phyloP scores from a whole-genome alignment of 2,329 filamentous ascomycete genomes.

The Passalora sequoiae region DNA sequence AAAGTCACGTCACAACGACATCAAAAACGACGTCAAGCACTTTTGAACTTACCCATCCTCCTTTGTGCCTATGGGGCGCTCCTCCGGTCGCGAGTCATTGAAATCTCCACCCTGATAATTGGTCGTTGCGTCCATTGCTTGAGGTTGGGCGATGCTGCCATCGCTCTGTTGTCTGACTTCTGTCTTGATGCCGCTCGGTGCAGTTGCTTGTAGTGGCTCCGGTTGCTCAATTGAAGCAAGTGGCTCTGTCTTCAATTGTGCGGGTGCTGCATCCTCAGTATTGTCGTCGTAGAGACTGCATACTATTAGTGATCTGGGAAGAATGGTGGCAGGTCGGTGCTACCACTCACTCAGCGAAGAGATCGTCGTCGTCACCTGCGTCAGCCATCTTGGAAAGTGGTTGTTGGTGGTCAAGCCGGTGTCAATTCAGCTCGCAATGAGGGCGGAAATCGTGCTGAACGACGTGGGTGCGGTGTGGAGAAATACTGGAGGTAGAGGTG shows the following conservation, averaged over 20 bases:
- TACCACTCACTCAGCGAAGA: conserved; percentile 82
- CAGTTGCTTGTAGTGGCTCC: conserved; percentile 9
- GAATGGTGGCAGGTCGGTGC: not conserved
- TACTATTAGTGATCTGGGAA: conserved; percentile 8
- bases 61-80: conserved; percentile 64
- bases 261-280: conserved; percentile 51
- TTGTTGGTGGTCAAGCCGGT: conserved; percentile 4
- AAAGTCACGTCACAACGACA: not conserved
- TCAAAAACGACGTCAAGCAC: not conserved
- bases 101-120: conserved; percentile 27
- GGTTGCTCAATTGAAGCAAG: conserved; percentile 9
- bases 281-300: conserved; percentile 46
- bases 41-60: conserved; percentile 75
- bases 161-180: conserved; percentile 23
- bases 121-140: conserved; percentile 27
- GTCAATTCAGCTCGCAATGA: no score
- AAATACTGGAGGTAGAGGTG: no score
- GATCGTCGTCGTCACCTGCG: conserved; percentile 84
- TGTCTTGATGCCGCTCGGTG: conserved; percentile 9
- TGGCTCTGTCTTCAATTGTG: conserved; percentile 17
- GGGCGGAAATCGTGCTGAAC: no score
- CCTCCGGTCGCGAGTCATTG: conserved; percentile 33
- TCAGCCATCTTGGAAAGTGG: conserved; percentile 62
- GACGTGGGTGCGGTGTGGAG: no score
- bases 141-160: conserved; percentile 8